Evolutionary conservation across 2,329 filamentous ascomycete genomes (phyloP), one percentile per base, ranked within the genome.

Genomic region (Claviceps digitariae): DNA sequence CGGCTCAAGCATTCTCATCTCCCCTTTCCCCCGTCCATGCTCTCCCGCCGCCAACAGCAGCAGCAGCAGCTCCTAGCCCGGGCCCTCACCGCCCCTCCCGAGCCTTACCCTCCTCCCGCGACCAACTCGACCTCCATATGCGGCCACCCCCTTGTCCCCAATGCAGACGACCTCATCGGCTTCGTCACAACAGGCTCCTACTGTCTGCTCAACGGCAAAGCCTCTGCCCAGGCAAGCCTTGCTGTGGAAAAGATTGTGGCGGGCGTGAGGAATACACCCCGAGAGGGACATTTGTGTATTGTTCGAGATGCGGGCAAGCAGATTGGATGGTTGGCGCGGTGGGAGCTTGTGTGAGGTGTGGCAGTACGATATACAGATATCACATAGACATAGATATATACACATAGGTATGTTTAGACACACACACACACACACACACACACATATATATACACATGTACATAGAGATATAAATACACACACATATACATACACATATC

Each of bases 171-270:
- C 64, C 74, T 97, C 13, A 79, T 97, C 50, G 93, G 93, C 0
- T 98, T 95, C 65, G 83, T 96, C 25, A 96, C 90, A 2, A 86
- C 85, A 1, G 93, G 91, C 0, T 84, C 87, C 50, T 95, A 85
- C 65, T 90, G 85, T 61, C 76, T 97, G 2, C 79, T 81, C 2
- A 81, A 86, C 58, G 93, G 91, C 0, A 79, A 77, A 58, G 87
- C 85, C 1, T 82, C 82, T 17, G 91, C 83, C 0, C 75, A 97
- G 55, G 93, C 86, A 0, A 84, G 79, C 50, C 64, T 97, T 27
- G 72, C 81, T 15, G 71, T 84, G 1, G 72, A 73, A 5, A 84
- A 75, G 65, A 75, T 86, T 1, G 55, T 78, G 3, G 68, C 53
- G 0, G 64, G 60, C 2, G 48, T 69, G 23, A 64, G 57, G 46